Evolutionary conservation across 805 yeast species (phyloP).

Genomic region (Candida krabiensis): DNA sequence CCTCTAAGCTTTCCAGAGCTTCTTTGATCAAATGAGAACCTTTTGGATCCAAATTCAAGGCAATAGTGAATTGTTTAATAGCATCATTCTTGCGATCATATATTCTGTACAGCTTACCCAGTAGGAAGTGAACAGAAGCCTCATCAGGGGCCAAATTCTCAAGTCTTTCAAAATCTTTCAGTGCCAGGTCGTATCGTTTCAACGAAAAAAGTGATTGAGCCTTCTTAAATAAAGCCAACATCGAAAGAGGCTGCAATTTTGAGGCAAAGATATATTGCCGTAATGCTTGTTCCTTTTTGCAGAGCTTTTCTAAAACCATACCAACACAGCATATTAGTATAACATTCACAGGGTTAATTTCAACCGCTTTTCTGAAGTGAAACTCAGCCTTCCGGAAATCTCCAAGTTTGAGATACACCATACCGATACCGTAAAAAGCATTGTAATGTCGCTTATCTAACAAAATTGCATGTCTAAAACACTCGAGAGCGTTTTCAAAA

Average conservation of each 20-base stretch:
- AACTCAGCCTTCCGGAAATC: conserved; percentile 80
- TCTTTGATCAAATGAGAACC: conserved; percentile 84
- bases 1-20: conserved; percentile 61
- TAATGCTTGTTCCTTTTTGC: conserved; percentile 68
- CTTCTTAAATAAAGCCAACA: conserved; percentile 83
- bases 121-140: conserved; percentile 84
- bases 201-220: conserved; percentile 77
- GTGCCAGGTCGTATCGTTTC: conserved; percentile 70
- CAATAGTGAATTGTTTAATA: conserved; percentile 80
- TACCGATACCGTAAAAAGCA: conserved; percentile 94
- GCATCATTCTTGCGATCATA: conserved; percentile 76
- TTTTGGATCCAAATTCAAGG: conserved; percentile 89
- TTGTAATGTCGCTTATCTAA: conserved; percentile 85
- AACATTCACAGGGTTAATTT: conserved; percentile 87
- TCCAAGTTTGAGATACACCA: conserved; percentile 87
- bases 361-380: conserved; percentile 83
- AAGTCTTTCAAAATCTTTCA: conserved; percentile 70
- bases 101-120: conserved; percentile 83
- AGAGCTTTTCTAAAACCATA: conserved; percentile 80
- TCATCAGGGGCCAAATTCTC: conserved; percentile 87
- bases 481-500: conserved; percentile 81
- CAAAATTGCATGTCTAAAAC: conserved; percentile 75
- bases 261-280: conserved; percentile 82
- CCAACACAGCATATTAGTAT: conserved; percentile 92
- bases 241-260: conserved; percentile 79